These are phyloP conservation scores for Brassica nigra DNA, from an alignment of 345 rosid species.

Conservation along the genomic window DNA sequence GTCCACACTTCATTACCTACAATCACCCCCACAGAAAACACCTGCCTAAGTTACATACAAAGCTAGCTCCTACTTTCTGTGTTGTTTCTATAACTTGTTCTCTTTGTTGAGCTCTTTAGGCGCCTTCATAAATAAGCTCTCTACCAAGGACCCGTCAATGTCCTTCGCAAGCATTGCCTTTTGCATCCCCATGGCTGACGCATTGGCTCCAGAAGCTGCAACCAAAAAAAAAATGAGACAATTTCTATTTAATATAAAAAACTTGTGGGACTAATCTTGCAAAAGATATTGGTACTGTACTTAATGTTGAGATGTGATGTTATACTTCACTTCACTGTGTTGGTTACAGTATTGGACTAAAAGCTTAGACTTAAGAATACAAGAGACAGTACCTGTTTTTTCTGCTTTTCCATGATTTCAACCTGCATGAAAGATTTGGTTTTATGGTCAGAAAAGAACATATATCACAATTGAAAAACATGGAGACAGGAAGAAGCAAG, in stretches of 20 bases:
- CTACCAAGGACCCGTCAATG: conserved; percentile 90
- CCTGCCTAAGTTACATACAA: conserved; percentile 46
- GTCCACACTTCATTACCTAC: conserved; percentile 49
- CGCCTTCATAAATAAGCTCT: conserved; percentile 26
- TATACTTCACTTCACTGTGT: conserved; percentile 1
- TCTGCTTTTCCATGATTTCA: conserved; percentile 58
- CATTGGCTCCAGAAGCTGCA: conserved; percentile 54
- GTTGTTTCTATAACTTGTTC: conserved; percentile 29
- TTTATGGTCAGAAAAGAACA: neutral
- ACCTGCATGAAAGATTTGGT: conserved; percentile 51
- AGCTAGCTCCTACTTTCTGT: conserved; percentile 39
- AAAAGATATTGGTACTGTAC: neutral
- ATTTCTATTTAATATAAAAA: neutral
- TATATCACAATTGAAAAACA: neutral
- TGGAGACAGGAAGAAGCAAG: conserved; percentile 28
- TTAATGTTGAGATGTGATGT: neutral
- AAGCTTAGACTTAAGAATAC: neutral
- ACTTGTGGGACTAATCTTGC: neutral
- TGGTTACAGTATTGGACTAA: neutral
- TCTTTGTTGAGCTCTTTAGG: conserved; percentile 25
- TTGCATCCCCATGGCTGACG: conserved; percentile 60
- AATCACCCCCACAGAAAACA: conserved; percentile 41
- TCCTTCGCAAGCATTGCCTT: conserved; percentile 79
- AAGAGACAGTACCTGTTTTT: conserved; percentile 52
- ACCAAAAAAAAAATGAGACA: conserved; percentile 12